Percentiles rank a stretch among this genome's conserved stretches.
Conservation (phyloP, 768 basidiomycete genomes). For the Xerocomellus amylosporus region DNA sequence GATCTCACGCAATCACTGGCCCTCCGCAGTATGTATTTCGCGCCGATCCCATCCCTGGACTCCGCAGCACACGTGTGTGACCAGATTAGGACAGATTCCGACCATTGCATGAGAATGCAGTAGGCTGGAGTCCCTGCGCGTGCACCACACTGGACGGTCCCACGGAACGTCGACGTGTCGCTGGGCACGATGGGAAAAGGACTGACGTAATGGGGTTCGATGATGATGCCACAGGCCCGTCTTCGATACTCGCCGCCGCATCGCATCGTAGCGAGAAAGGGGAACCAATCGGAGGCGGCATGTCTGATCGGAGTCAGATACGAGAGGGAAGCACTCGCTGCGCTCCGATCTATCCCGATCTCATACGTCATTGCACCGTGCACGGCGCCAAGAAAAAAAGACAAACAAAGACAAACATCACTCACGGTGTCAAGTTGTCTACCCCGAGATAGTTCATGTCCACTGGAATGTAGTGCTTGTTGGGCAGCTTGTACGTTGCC, state of each 20-base stretch:
- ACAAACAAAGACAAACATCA: slow-evolving; percentile 15
- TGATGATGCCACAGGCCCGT: slow-evolving; percentile 28
- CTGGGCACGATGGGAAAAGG: not conserved
- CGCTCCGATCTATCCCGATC: slow-evolving; percentile 9
- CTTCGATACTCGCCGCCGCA: slow-evolving; percentile 26
- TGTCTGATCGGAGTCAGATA: not conserved
- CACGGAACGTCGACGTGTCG: slow-evolving; percentile 13
- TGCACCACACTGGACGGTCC: slow-evolving; percentile 2
- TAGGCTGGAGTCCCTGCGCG: not conserved
- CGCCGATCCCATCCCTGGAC: slow-evolving; percentile 1
- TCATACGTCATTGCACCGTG: slow-evolving; percentile 18
- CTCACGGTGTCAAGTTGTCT: slow-evolving; percentile 68
- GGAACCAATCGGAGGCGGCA: slow-evolving; percentile 11
- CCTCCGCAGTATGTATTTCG: not conserved
- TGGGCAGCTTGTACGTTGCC: slow-evolving; percentile 78
- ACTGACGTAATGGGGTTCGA: slow-evolving; percentile 23
- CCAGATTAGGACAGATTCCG: slow-evolving; percentile 2
- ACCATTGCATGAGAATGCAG: not conserved
- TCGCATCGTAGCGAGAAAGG: not conserved
- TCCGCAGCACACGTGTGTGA: slow-evolving; percentile 10
- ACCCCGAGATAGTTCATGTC: slow-evolving; percentile 72
- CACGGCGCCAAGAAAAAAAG: not conserved
- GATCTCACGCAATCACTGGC: slow-evolving; percentile 11
- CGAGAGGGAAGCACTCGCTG: not conserved
- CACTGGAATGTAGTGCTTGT: slow-evolving; percentile 93